Evolutionary conservation across 1,139 yeast species (phyloP), one percentile per base, ranked within the genome.

Genomic region (Suhomyces terraborum): DNA sequence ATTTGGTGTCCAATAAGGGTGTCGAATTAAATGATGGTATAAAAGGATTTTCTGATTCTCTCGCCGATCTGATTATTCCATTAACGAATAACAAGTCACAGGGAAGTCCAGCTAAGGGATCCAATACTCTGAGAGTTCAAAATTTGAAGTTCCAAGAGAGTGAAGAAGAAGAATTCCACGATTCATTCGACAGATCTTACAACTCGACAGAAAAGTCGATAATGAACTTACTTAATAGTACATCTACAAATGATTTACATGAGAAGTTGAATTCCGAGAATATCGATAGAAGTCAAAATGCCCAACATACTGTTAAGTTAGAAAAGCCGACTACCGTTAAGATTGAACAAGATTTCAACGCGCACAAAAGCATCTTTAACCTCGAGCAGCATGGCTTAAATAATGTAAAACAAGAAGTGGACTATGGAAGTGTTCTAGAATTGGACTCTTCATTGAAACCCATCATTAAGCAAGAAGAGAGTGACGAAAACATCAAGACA

Each of bases 21-120:
- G 49, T 70, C 3, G 60, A 63, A 42, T 55, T 73, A 41, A 68
- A 67, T 46, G 76, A 72, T 49, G 78, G 78, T 8, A 68, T 73
- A 22, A 69, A 68, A 45, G 77, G 77, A 1, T 67, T 72, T 40
- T 57, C 75, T 1, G 74, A 71, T 47, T 62, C 63, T 23, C 42
- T 67, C 38, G 74, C 72, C 8, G 70, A 62, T 38, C 56, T 70
- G 40, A 57, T 70, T 16, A 72, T 71, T 10, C 47, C 45, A 9
- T 10, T 35, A 8, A 38, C 46, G 7, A 39, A 38, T 17, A 42
- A 35, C 24, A 29, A 33, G 24, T 14, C 14, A 9, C 25, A n/a
- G 8, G 23, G 32, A 19, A 19, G 35, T 21, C 16, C 32, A 10
- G 25, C 34, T 12, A 37, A 38, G 22, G 38, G 22, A 29, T 34